A percentile compares a stretch with the other conserved stretches of the same genome.
Conservation (phyloP, 768 basidiomycete species). For the Erythrobasidium yunnanense region DNA sequence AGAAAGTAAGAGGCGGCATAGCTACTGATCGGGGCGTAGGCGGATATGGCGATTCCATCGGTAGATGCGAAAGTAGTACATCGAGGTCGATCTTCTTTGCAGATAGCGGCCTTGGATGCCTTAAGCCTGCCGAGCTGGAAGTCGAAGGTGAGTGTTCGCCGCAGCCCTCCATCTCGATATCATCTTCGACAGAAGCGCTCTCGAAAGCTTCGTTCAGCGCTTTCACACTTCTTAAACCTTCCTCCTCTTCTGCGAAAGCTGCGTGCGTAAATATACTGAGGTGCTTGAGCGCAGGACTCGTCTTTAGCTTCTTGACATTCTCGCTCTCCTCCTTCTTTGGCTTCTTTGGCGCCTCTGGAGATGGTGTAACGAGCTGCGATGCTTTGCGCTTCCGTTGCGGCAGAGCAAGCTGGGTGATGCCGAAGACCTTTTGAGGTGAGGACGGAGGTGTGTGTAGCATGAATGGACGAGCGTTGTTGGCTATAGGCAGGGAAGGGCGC, state of each 20-base stretch:
- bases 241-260: background rate
- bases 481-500: background rate
- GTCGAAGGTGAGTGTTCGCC: too few species aligned
- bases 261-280: slow-evolving; percentile 9
- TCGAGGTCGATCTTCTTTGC: background rate
- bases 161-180: too few species aligned
- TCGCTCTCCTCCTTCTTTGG: background rate
- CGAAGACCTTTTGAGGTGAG: background rate
- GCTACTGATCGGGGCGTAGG: background rate
- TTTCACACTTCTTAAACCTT: too few species aligned
- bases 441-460: background rate
- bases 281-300: slow-evolving; percentile 3
- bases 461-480: too few species aligned
- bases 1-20: background rate
- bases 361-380: background rate
- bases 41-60: background rate
- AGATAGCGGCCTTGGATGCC: background rate
- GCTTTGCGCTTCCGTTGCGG: slow-evolving; percentile 4
- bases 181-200: too few species aligned
- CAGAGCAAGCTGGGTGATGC: too few species aligned
- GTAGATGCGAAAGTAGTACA: background rate
- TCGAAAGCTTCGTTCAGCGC: too few species aligned
- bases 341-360: background rate
- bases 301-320: background rate
- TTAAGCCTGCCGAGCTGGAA: too few species aligned